phyloP scores from a whole-genome alignment of 768 basidiomycete genomes.

The Leucosporidium yakuticum region DNA sequence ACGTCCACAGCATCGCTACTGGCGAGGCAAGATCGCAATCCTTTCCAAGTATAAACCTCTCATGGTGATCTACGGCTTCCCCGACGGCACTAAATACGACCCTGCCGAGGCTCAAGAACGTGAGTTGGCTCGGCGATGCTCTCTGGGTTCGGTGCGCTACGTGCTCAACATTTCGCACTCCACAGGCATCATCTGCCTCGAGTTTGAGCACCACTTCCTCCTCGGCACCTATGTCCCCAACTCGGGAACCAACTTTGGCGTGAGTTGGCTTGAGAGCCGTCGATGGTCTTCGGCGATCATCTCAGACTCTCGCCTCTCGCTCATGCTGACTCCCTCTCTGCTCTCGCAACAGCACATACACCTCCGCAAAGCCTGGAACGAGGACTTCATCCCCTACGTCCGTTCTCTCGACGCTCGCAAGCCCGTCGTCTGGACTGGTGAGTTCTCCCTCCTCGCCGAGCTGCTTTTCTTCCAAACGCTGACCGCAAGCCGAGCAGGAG shows the following conservation, averaged over 20 bases:
- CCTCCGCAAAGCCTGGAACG: conserved; percentile 70
- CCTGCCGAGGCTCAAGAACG: background rate
- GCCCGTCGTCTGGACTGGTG: conserved; percentile 73
- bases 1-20: conserved; percentile 25
- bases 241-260: conserved; percentile 69
- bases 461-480: too few relatives aligned
- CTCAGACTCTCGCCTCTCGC: background rate
- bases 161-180: background rate
- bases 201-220: conserved; percentile 63
- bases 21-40: conserved; percentile 56
- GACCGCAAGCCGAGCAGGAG: conserved; percentile 50
- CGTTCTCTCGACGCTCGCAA: conserved; percentile 67
- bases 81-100: conserved; percentile 16
- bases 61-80: conserved; percentile 19
- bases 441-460: background rate
- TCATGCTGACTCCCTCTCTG: background rate
- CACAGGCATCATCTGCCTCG: conserved; percentile 67
- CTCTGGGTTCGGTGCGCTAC: background rate
- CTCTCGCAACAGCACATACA: conserved; percentile 30
- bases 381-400: conserved; percentile 65
- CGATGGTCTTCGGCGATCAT: background rate
- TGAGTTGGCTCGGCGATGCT: conserved; percentile 8
- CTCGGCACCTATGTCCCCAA: conserved; percentile 63
- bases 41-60: conserved; percentile 69
- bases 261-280: conserved; percentile 35